Base-by-base conservation (phyloP, 169 alveolate species). In the Plasmodium vinckei region DNA sequence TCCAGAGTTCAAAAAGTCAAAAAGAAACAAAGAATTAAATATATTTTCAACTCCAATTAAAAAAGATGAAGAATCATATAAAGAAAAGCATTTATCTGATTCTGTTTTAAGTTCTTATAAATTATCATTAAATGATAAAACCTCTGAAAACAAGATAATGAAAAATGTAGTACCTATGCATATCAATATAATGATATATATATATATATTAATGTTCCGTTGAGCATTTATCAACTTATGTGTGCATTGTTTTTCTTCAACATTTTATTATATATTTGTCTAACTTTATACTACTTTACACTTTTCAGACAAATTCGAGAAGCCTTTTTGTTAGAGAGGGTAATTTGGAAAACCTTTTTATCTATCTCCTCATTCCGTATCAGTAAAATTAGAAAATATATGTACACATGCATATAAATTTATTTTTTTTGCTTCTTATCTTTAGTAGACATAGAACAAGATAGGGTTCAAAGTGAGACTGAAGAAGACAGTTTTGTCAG, bases 11-110 rank as follows among this genome's bases (percentile, higher is more conserved):
- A 67, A 60, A 12, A 33, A 59, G 17, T 23, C 17, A 2, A 79
- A 79, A 46, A 79, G 60, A 69, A 79, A 79, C 60, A 51, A 64
- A 51, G 89, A 79, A 51, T 63, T 79, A 60, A 79, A 79, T 60
- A 53, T 79, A 65, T 79, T 79, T 79, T 79, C 89, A 46, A 33
- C 70, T n/a, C 89, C 89, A 6, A 44, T 54, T 65, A 67, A 79
- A 33, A 59, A 53, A 39, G 56, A 79, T 65, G 89, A 79, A 12
- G 82, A 79, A 39, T 33, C 46, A 79, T 59, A 47, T 65, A 65
- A 79, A 33, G 89, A 79, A 17, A 46, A 67, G 1, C 25, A 65
- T 21, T 79, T 61, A 13, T 79, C 89, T 12, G 89, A 79, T 67
- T 79, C 89, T 65, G 39, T 60, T 12, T 23, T 79, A 15, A 79